Evolutionary conservation across 2,329 filamentous ascomycete species (phyloP).

Genomic region (Ascochyta rabiei): DNA sequence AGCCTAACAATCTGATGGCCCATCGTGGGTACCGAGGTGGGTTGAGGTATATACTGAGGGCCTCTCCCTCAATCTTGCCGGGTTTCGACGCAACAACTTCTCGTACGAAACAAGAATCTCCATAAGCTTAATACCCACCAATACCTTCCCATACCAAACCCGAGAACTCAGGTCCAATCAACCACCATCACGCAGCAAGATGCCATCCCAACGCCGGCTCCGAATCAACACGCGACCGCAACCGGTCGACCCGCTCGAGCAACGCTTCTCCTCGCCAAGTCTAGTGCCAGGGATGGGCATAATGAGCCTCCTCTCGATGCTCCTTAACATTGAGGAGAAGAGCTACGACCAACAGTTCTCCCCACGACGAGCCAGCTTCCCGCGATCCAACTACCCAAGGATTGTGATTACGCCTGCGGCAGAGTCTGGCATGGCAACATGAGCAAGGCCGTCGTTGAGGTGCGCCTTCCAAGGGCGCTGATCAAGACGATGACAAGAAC

Average conservation of each 20-base stretch:
- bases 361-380: constrained; percentile 13
- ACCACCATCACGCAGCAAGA: background rate
- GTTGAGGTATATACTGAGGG: constrained; percentile 17
- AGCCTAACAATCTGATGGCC: constrained; percentile 7
- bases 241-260: constrained; percentile 12
- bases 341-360: constrained; percentile 17
- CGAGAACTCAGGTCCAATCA: too few species aligned
- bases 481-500: background rate
- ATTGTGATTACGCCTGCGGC: constrained; percentile 12
- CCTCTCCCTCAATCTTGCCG: background rate
- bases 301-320: constrained; percentile 17
- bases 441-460: background rate
- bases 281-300: constrained; percentile 17
- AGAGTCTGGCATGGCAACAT: constrained; percentile 9
- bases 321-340: constrained; percentile 17
- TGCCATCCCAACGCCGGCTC: constrained; percentile 12
- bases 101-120: constrained; percentile 6
- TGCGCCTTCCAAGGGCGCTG: too few species aligned
- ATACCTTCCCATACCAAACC: background rate
- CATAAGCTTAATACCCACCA: background rate
- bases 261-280: constrained; percentile 16
- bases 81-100: background rate
- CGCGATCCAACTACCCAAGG: constrained; percentile 12
- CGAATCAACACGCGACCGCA: constrained; percentile 8
- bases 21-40: constrained; percentile 9